Evolutionary conservation across 768 basidiomycete species (phyloP), one percentile per base, ranked within the genome.

Genomic region (Boletus tomentosulus): DNA sequence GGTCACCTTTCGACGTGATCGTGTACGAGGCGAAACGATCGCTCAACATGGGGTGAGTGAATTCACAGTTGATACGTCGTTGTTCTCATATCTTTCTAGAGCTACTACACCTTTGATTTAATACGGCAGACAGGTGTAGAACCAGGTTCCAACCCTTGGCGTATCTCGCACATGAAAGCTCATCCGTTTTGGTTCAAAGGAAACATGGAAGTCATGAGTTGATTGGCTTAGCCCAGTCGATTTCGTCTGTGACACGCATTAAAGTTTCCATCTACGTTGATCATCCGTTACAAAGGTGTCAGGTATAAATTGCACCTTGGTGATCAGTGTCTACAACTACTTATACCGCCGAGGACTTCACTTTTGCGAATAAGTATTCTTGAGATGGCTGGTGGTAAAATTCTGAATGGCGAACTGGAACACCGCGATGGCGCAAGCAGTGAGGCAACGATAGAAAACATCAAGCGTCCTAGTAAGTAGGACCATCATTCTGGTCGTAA

Each of bases 101-200:
- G 62, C 12, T 61, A 63, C 34, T 68, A 68, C 42, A 68, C 56
- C 19, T 66, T 65, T 50, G 66, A 61, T 11, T 47, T 66, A 7
- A 39, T 58, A 42, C 62, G 66, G 25, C 57, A 61, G 34, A 10
- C 46, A 8, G 51, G 52, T 1, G 46, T 37, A 34, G 57, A 60
- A 10, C 48, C 57, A 13, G 54, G 57, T 9, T 51, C 44, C 10
- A 65, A 67, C 19, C 61, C 66, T 15, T 68, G 62, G 66, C 53
- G 66, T 50, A 62, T 67, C 33, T 56, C 58, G 39, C 57, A 60
- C 38, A 58, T 66, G 61, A 67, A 63, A 31, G 57, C 50, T 15
- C 66, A 68, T 52, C 66, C 64, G 15, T 61, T 61, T 50, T 66
- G 66, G 66, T 63, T 67, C 41, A 60, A 35, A 43, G 66, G 67